These are phyloP conservation scores for Phytopythium boreale DNA, from an alignment of 352 stramenopile species.

Conservation along the genomic window DNA sequence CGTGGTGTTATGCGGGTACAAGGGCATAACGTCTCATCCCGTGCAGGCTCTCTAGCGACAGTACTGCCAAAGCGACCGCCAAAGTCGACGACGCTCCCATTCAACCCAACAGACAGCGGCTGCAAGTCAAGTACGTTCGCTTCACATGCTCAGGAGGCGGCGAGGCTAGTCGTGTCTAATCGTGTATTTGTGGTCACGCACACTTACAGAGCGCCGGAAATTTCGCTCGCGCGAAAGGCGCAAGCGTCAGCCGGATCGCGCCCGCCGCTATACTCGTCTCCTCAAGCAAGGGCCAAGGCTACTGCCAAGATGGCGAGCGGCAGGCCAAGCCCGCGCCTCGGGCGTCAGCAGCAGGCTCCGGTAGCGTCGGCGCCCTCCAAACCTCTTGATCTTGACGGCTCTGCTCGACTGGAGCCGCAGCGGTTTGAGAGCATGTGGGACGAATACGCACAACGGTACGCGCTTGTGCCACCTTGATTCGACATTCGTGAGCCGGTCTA, in stretches of 20 bases:
- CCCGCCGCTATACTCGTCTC: not conserved
- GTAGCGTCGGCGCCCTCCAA: not conserved
- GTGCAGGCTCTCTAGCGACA: not conserved
- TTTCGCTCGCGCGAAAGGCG: not conserved
- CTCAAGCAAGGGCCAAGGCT: not conserved
- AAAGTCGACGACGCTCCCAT: slow-evolving; percentile 2
- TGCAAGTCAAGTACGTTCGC: slow-evolving; percentile 11
- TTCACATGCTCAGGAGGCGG: not conserved
- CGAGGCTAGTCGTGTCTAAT: not conserved
- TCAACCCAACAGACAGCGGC: not conserved
- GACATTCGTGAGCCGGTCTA: not conserved
- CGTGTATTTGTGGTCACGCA: not conserved
- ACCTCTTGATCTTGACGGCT: slow-evolving; percentile 39
- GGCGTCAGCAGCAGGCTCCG: not conserved
- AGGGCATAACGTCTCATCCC: not conserved
- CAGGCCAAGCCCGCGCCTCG: not conserved
- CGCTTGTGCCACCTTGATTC: not conserved
- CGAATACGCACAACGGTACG: slow-evolving; percentile 64
- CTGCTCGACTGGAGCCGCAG: slow-evolving; percentile 49
- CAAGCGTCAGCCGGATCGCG: not conserved
- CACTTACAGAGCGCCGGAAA: slow-evolving; percentile 4
- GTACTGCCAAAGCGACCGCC: not conserved
- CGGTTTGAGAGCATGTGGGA: slow-evolving; percentile 79
- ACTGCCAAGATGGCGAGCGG: not conserved
- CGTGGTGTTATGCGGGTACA: not conserved